Percentiles rank a stretch among this genome's conserved stretches.
Conservation (phyloP, 352 stramenopile species). For the Blastocystis sp. region DNA sequence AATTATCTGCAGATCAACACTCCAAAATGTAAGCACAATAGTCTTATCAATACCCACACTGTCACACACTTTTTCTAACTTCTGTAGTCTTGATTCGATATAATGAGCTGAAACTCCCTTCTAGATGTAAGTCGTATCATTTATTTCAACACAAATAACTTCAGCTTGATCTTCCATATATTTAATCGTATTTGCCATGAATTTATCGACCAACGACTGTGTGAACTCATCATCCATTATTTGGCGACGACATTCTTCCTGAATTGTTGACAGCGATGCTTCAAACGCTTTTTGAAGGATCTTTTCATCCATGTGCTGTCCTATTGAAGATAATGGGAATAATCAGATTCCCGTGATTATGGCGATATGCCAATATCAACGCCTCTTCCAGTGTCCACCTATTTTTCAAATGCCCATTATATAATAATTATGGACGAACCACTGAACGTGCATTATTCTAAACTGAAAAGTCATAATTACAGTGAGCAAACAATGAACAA, state of each 20-base stretch:
- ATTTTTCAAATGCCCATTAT: too few relatives aligned
- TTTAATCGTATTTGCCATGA: background rate
- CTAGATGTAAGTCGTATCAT: background rate
- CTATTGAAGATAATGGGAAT: too few relatives aligned
- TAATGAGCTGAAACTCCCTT: background rate
- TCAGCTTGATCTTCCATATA: conserved; percentile 31
- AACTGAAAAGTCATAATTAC: too few relatives aligned
- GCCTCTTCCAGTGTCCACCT: too few relatives aligned
- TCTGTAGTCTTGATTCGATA: background rate
- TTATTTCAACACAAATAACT: background rate
- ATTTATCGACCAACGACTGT: background rate
- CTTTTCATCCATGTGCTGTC: background rate
- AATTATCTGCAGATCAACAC: background rate
- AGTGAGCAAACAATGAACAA: too few relatives aligned
- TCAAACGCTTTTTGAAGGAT: background rate
- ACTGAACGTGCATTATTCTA: too few relatives aligned
- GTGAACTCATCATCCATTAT: background rate
- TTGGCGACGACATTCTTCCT: background rate
- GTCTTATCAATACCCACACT: background rate
- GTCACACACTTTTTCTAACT: background rate
- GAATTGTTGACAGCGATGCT: background rate
- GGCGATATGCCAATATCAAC: too few relatives aligned
- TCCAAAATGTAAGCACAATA: background rate
- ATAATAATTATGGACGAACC: too few relatives aligned
- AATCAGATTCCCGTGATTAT: too few relatives aligned